Base-by-base conservation (phyloP, 208 protist genomes). In the Acanthamoeba rhysodes region DNA sequence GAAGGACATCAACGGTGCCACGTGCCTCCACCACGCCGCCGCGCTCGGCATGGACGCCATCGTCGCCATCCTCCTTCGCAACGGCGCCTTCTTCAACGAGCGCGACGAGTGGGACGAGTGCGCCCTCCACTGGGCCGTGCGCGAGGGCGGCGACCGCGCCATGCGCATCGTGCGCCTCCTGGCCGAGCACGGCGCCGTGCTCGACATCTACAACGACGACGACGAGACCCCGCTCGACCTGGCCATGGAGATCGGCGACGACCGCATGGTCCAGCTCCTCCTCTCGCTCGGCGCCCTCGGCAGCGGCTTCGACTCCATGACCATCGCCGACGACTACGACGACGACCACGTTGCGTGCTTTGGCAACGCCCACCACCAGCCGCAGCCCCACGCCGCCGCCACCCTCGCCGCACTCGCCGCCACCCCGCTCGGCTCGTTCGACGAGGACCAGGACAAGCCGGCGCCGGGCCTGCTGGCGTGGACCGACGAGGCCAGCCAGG, bases 191-290 rank as follows among this genome's bases (percentile, higher is more conserved):
- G 55, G 68, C 78, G 62, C 50, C 4, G 27, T 34, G 7, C 41
- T 82, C 53, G 41, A 55, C 78, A n/a, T 95, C 55, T 32, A 55
- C 53, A 96, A 96, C 74, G 95, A 94, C 57, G 95, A 96, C 53
- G 70, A 50, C 32, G 95, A 96, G 72, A 95, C 95, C 53, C 93
- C 94, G 24, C 50, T 96, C 29, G 85, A 95, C 37, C 29, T 96
- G 16, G 94, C 93, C 53, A 18, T 90, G 12, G 45, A 66, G 27
- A 57, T 62, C 27, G 80, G 80, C 55, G 53, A 90, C 41, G 55
- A 57, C 16, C 80, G 80, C 80, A 90, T 90, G 45, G 80, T 66
- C 45, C 34, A 90, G 80, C 29, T 34, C 37, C 80, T 90, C 29
- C 53, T 66, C n/a, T 57, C 45, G 12, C 80, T 90, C 45, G 80